Evolutionary conservation across 176 grass and related monocot genomes (phyloP).

Genomic region (Microstegium vimineum): DNA sequence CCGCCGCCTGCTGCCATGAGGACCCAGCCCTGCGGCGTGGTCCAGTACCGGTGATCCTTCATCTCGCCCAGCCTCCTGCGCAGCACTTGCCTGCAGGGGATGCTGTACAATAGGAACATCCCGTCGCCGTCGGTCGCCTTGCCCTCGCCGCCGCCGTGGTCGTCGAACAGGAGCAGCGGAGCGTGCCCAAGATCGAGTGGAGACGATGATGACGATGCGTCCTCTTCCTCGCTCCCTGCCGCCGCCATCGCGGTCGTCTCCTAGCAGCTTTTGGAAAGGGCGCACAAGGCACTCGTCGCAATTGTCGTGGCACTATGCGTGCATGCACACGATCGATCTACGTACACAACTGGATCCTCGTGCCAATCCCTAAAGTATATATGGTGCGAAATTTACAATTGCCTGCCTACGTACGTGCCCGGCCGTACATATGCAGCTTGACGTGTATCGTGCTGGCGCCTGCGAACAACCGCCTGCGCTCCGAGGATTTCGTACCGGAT

Average conservation of each 20-base stretch:
- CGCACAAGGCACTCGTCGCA: too few relatives aligned
- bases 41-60: background rate
- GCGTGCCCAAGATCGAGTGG: background rate
- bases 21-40: constrained; percentile 9
- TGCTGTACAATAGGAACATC: background rate
- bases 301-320: too few relatives aligned
- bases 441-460: too few relatives aligned
- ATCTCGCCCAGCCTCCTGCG: background rate
- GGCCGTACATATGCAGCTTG: too few relatives aligned
- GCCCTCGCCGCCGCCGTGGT: background rate
- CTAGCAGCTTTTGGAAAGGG: too few relatives aligned
- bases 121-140: background rate
- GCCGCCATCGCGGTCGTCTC: background rate
- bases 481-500: too few relatives aligned
- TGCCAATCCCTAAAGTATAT: background rate
- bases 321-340: too few relatives aligned
- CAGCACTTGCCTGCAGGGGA: background rate
- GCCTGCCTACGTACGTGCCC: too few relatives aligned
- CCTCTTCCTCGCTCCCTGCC: background rate
- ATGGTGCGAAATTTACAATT: background rate
- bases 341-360: background rate
- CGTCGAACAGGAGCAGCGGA: background rate
- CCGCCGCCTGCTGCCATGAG: background rate
- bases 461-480: too few relatives aligned
- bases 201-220: background rate